Evolutionary conservation across 805 yeast genomes (phyloP).

Genomic region (Candida glaebosa): DNA sequence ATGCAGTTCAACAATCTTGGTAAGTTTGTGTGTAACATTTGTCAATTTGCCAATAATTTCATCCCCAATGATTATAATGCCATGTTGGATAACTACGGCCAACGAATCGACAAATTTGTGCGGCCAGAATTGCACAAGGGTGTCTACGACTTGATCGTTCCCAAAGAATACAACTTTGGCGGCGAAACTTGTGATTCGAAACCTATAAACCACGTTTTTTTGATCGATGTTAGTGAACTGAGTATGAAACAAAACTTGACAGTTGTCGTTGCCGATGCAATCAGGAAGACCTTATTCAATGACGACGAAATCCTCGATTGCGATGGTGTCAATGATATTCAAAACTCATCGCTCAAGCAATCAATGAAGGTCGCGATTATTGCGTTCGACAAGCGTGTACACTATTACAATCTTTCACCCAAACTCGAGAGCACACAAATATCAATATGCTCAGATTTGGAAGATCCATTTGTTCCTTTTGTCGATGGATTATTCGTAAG

Average conservation of each 20-base stretch:
- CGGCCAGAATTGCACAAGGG: constrained; percentile 81
- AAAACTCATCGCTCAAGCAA: constrained; percentile 22
- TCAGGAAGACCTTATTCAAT: constrained; percentile 47
- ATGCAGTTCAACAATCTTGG: constrained; percentile 65
- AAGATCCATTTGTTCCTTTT: constrained; percentile 81
- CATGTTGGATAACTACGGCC: constrained; percentile 57
- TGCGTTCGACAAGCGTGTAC: constrained; percentile 69
- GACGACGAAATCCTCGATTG: constrained; percentile 10
- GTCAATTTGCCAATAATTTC: constrained; percentile 65
- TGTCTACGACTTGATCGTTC: constrained; percentile 81
- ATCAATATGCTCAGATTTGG: constrained; percentile 63
- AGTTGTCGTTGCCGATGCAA: constrained; percentile 63
- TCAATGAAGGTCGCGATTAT: constrained; percentile 61
- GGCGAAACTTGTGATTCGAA: constrained; percentile 30
- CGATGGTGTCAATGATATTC: constrained; percentile 15
- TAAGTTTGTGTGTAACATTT: constrained; percentile 77
- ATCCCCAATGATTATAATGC: constrained; percentile 67
- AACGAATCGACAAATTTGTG: constrained; percentile 57
- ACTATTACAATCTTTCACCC: constrained; percentile 67
- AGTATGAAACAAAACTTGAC: constrained; percentile 60
- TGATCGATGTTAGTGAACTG: constrained; percentile 64
- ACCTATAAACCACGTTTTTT: constrained; percentile 66
- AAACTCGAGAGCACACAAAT: constrained; percentile 54
- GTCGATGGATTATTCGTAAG: constrained; percentile 74
- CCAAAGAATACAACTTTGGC: constrained; percentile 60